Conservation (phyloP, 2,329 filamentous ascomycete species). For the Lasiodiplodia citricola region DNA sequence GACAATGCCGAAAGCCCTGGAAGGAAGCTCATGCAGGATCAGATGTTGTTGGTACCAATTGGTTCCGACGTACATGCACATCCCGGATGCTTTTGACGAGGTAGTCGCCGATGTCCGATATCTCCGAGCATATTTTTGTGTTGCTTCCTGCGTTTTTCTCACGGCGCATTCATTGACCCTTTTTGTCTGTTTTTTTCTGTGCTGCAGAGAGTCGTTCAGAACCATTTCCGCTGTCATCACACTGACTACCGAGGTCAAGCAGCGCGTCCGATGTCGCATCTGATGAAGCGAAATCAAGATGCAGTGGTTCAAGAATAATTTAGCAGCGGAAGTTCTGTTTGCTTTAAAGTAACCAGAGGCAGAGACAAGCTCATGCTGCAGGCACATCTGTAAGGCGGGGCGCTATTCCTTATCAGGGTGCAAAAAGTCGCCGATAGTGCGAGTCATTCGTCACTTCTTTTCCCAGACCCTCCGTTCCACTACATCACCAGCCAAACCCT, state of each 20-base stretch:
- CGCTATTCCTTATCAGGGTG: not conserved
- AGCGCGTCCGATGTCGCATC: not conserved
- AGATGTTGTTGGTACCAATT: too few relatives aligned
- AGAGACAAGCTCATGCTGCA: not conserved
- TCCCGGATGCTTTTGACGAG: not conserved
- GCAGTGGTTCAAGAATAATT: too few relatives aligned
- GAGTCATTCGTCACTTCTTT: slow-evolving; percentile 15
- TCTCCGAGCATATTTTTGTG: not conserved
- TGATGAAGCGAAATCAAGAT: too few relatives aligned
- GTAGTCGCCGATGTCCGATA: slow-evolving; percentile 15
- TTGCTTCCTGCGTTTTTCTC: not conserved
- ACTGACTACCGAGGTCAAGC: not conserved
- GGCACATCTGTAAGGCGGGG: too few relatives aligned
- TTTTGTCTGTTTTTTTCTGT: not conserved
- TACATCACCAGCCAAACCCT: slow-evolving; percentile 1
- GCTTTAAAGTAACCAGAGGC: not conserved
- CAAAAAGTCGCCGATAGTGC: slow-evolving; percentile 17
- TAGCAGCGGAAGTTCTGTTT: too few relatives aligned
- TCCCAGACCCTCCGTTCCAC: slow-evolving; percentile 1
- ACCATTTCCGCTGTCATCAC: not conserved
- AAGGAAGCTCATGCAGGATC: too few relatives aligned
- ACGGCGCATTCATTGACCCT: not conserved
- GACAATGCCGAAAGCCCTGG: too few relatives aligned
- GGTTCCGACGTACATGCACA: not conserved
- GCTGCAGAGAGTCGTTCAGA: not conserved